Base-by-base conservation (phyloP, 1,284 basidiomycete genomes). In the Nidula niveotomentosa region DNA sequence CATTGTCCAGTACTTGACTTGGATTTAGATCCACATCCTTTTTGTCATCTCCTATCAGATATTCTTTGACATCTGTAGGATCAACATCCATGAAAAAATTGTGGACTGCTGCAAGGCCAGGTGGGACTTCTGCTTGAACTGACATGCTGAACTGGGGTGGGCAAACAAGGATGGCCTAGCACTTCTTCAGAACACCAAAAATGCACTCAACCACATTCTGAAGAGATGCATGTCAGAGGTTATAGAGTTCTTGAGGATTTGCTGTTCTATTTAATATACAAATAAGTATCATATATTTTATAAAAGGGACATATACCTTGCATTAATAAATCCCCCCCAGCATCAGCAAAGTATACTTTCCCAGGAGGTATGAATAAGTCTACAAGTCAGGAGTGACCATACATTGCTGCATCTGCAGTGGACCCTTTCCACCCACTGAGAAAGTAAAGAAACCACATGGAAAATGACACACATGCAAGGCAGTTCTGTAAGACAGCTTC, bases 241-340 rank as follows among this genome's bases (percentile, higher is more conserved):
- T 78, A 60, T 70, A 79, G 0, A 79, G 60, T 55, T 78, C 72
- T 48, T 12, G 37, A n/a, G n/a, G n/a, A n/a, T n/a, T n/a, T n/a
- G n/a, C n/a, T n/a, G n/a, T n/a, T n/a, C n/a, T n/a, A n/a, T n/a
- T n/a, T n/a, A n/a, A n/a, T n/a, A n/a, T n/a, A n/a, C n/a, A n/a
- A n/a, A n/a, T n/a, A n/a, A n/a, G n/a, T n/a, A n/a, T n/a, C n/a
- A n/a, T n/a, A n/a, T n/a, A n/a, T n/a, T n/a, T n/a, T n/a, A n/a
- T n/a, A n/a, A n/a, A n/a, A n/a, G n/a, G n/a, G n/a, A n/a, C n/a
- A n/a, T n/a, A n/a, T n/a, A n/a, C n/a, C n/a, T n/a, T n/a, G n/a
- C n/a, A n/a, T n/a, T n/a, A n/a, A n/a, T n/a, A n/a, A n/a, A 10
- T 41, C 37, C 5, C 37, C 33, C 51, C 51, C 51, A 17, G 49